Evolutionary conservation across 305 asterid genomes (phyloP), one percentile per base, ranked within the genome.

Genomic region (Fraxinus angustifolia): DNA sequence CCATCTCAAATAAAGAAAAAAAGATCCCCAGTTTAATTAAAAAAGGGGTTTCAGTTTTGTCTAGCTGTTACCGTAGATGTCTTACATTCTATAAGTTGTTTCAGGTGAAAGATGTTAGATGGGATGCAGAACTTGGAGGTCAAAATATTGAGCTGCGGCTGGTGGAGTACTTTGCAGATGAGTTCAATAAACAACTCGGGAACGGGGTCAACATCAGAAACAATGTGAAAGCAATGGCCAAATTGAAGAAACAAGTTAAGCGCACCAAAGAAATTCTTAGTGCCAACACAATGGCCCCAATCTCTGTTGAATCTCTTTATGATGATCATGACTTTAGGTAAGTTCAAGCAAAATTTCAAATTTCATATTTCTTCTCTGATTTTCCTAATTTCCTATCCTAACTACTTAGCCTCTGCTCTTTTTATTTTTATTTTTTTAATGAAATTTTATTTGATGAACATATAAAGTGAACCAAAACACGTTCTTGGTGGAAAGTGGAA

Each of bases 121-220:
- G 99, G 99, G 93, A 94, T 60, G 91, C 95, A 31, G 93, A 91
- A 77, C 95, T 96, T 83, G 99, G 99, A 78, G 99, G 99, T 78
- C 98, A 96, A 87, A 87, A 87, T 80, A 91, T 96, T 97, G 98
- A 96, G 80, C 48, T 91, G 84, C 92, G 94, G 87, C 78, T 96
- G 92, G 97, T 96, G 80, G 98, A 96, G 84, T 87, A 96, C 85
- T 96, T 96, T 81, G 96, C 92, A 2, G 96, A 94, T 58, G 97
- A 96, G 89, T 96, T 96, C 86, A 94, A 94, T 85, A 94, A 93
- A 83, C 97, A 94, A 86, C 86, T 92, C 79, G 99, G 97, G 50
- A 91, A 90, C 79, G 97, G 93, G 74, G 88, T 90, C 60, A 97
- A 96, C 80, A 84, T 96, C 72, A 90, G 99, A 75, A 89, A 87